A percentile compares a stretch with the other conserved stretches of the same genome.
These are phyloP conservation scores for Thielaviopsis populi DNA, from an alignment of 2,329 filamentous ascomycete genomes.

Conservation along the genomic window DNA sequence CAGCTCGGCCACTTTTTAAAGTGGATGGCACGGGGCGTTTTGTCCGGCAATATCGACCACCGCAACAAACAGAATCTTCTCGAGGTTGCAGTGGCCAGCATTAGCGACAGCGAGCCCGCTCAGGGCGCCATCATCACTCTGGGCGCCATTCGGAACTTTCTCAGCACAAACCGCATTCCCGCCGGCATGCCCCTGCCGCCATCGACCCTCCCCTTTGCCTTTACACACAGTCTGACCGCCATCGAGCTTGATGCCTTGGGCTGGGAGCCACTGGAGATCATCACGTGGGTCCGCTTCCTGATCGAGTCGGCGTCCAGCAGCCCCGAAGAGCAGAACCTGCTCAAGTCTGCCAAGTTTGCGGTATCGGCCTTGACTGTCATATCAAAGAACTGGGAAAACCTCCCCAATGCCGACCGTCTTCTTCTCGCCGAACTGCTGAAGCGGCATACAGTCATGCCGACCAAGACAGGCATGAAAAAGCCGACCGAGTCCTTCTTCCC, in stretches of 20 bases:
- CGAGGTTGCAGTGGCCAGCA: conserved; percentile 61
- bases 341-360: conserved; percentile 57
- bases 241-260: conserved; percentile 64
- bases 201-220: conserved; percentile 69
- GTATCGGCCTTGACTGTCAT: conserved; percentile 61
- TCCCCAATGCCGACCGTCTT: conserved; percentile 12
- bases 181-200: conserved; percentile 66
- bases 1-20: conserved; percentile 72
- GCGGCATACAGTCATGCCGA: conserved; percentile 64
- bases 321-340: conserved; percentile 51
- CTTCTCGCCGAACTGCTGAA: conserved; percentile 37
- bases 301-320: conserved; percentile 50
- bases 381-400: conserved; percentile 72
- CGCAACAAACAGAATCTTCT: conserved; percentile 55
- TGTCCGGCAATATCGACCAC: conserved; percentile 56
- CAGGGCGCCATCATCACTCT: conserved; percentile 62
- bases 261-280: conserved; percentile 72
- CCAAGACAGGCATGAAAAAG: conserved; percentile 75
- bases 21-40: conserved; percentile 64
- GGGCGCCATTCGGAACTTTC: conserved; percentile 56
- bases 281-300: conserved; percentile 73
- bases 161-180: conserved; percentile 65
- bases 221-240: conserved; percentile 54
- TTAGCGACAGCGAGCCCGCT: conserved; percentile 42
- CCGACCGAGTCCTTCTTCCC: conserved; percentile 83